These are phyloP conservation scores for Colletotrichum musae DNA, from an alignment of 2,329 filamentous ascomycete species.

Conservation along the genomic window DNA sequence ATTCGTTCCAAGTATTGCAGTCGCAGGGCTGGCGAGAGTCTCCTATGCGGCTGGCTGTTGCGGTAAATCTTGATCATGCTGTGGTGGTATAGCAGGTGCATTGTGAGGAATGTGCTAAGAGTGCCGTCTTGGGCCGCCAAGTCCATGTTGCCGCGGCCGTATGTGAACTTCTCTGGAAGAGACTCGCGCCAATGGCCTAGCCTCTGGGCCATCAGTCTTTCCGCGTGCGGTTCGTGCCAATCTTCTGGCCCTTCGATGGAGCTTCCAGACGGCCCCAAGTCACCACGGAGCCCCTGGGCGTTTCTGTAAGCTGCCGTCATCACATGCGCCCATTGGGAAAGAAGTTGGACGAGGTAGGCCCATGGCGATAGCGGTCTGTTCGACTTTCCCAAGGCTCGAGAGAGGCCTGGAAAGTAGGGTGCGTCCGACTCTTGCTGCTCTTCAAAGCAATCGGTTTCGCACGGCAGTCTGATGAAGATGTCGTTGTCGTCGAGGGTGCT, in stretches of 20 bases:
- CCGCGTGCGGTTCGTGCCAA: conserved; percentile 30
- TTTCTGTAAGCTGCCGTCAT: conserved; percentile 67
- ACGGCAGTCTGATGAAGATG: conserved; percentile 77
- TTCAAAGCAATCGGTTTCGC: conserved; percentile 73
- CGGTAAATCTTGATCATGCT: conserved; percentile 76
- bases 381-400: conserved; percentile 43
- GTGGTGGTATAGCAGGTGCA: conserved; percentile 78
- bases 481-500: conserved; percentile 74
- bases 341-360: conserved; percentile 73
- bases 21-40: conserved; percentile 57
- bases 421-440: conserved; percentile 68
- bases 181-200: conserved; percentile 64
- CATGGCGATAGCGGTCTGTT: conserved; percentile 63
- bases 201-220: conserved; percentile 60
- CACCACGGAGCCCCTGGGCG: conserved; percentile 1
- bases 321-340: conserved; percentile 76
- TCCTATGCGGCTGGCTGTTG: conserved; percentile 61
- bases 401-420: conserved; percentile 72
- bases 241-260: background rate
- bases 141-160: conserved; percentile 70
- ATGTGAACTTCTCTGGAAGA: conserved; percentile 69
- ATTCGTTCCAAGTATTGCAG: conserved; percentile 63
- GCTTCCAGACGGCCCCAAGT: background rate
- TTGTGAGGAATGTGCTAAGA: conserved; percentile 71
- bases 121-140: conserved; percentile 66